A percentile compares a stretch with the other conserved stretches of the same genome.
These are phyloP conservation scores for Cercis canadensis DNA, from an alignment of 306 rosid genomes.

Conservation along the genomic window DNA sequence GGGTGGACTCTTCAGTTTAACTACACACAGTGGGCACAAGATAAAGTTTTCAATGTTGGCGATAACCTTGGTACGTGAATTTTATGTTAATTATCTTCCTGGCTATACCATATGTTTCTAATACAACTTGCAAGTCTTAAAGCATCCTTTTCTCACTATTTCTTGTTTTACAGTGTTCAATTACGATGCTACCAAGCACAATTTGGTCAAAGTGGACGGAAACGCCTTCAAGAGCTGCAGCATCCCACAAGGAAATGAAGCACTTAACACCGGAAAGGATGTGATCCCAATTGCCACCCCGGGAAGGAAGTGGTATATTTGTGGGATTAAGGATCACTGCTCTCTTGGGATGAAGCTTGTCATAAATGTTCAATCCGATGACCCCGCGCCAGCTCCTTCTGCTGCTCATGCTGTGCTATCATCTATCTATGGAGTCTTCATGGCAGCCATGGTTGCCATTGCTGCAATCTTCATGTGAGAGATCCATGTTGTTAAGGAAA, in stretches of 20 bases:
- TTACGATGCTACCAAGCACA: conserved; percentile 26
- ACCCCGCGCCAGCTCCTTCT: conserved; percentile 45
- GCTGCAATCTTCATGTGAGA: conserved; percentile 33
- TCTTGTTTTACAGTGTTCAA: conserved; percentile 34
- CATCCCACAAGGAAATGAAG: conserved; percentile 1
- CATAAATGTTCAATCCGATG: conserved; percentile 11
- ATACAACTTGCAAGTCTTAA: no score
- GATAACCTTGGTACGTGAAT: conserved; percentile 48
- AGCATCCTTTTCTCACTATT: not conserved
- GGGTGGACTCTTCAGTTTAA: conserved; percentile 48
- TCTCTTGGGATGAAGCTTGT: conserved; percentile 38
- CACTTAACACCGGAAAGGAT: conserved; percentile 13
- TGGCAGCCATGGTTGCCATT: conserved; percentile 8
- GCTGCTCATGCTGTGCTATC: conserved; percentile 12
- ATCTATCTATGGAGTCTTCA: conserved; percentile 10
- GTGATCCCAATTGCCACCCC: not conserved
- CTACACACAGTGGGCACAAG: conserved; percentile 49
- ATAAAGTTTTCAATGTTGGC: conserved; percentile 49
- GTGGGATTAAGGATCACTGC: conserved; percentile 32
- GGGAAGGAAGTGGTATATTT: conserved; percentile 47
- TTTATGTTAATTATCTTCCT: no score
- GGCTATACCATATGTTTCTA: no score
- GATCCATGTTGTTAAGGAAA: not conserved
- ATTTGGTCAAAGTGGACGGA: conserved; percentile 40
- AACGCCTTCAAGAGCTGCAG: conserved; percentile 24